These are phyloP conservation scores for Coemansia sp. DNA, from an alignment of 192 early-diverging fungal species.

Conservation along the genomic window DNA sequence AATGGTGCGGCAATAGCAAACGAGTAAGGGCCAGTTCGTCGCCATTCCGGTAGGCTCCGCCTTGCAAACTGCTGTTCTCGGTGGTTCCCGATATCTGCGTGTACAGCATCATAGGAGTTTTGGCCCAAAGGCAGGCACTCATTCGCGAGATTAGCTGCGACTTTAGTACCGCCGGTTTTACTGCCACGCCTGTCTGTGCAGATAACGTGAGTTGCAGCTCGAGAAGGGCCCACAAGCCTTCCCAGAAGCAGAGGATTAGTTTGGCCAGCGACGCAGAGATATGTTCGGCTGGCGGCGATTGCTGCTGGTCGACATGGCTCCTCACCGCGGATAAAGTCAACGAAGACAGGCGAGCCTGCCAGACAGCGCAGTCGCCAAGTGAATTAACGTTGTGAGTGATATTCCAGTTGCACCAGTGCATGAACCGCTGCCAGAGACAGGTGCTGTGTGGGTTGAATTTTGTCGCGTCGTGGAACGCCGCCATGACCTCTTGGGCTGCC, in stretches of 20 bases:
- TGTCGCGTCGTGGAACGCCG: conserved; percentile 39
- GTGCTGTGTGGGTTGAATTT: conserved; percentile 27
- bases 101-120: conserved; percentile 4
- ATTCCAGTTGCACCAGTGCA: conserved; percentile 38
- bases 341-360: conserved; percentile 24
- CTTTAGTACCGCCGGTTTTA: conserved; percentile 9
- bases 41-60: not conserved
- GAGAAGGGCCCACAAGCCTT: conserved; percentile 16
- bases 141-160: conserved; percentile 18
- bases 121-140: conserved; percentile 20
- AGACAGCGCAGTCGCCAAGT: not conserved
- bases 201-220: not conserved
- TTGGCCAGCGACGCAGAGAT: conserved; percentile 29
- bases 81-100: conserved; percentile 9
- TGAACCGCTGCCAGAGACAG: conserved; percentile 34
- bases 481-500: conserved; percentile 15
- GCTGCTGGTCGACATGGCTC: conserved; percentile 6
- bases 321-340: conserved; percentile 20
- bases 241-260: conserved; percentile 26
- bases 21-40: conserved; percentile 17
- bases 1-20: conserved; percentile 34
- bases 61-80: not conserved
- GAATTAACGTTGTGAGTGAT: not conserved
- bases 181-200: not conserved
- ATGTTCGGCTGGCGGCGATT: not conserved